phyloP scores from a whole-genome alignment of 306 rosid species.

The Malus domestica region DNA sequence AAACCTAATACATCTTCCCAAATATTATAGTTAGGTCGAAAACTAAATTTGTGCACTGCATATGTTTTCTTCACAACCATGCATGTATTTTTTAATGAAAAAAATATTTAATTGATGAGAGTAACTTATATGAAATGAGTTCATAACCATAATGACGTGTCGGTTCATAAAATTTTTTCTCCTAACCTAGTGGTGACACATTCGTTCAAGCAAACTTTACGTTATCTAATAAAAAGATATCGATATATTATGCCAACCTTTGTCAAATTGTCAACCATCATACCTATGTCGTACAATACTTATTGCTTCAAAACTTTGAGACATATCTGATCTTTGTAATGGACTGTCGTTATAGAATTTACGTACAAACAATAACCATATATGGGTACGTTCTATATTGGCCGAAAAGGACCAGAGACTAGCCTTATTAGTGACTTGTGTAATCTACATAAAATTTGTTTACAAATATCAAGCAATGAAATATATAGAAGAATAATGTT shows the following conservation, averaged over 20 bases:
- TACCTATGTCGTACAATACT: not conserved
- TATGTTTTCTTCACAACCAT: not conserved
- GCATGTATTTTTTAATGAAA: not conserved
- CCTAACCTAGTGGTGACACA: not conserved
- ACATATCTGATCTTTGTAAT: not conserved
- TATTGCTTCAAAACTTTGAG: not conserved
- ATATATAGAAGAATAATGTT: not conserved
- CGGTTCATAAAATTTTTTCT: not conserved
- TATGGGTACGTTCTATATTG: not conserved
- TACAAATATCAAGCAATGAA: too few relatives aligned
- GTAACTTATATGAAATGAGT: not conserved
- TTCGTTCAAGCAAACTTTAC: not conserved
- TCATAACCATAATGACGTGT: not conserved
- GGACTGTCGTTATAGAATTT: not conserved
- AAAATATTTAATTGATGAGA: not conserved
- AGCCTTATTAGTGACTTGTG: not conserved
- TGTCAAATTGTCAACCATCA: not conserved
- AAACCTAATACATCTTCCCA: too few relatives aligned
- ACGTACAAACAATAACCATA: not conserved
- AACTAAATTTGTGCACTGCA: not conserved
- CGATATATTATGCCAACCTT: not conserved
- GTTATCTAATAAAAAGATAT: not conserved
- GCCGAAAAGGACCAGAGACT: not conserved
- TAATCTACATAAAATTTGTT: not conserved
- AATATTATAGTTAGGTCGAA: not conserved